A percentile compares a stretch with the other conserved stretches of the same genome.
These are phyloP conservation scores for Cryphonectria japonica DNA, from an alignment of 2,329 filamentous ascomycete species.

Conservation along the genomic window DNA sequence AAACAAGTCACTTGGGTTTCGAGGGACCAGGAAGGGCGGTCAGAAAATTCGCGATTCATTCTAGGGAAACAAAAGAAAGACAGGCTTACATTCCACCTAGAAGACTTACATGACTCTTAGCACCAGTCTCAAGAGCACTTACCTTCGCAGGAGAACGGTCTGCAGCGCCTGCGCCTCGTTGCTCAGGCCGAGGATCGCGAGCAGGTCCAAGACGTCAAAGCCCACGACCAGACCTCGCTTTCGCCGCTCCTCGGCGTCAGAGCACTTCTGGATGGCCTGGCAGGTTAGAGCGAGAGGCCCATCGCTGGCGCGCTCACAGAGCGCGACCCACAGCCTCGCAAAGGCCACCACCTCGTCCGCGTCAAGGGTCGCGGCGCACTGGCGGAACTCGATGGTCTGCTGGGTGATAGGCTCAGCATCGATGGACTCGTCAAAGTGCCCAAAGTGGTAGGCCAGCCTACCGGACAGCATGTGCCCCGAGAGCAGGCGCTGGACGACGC, in stretches of 20 bases:
- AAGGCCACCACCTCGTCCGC: constrained; percentile 9
- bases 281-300: neutral
- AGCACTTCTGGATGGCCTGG: neutral
- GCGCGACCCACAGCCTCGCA: neutral
- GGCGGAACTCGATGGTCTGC: constrained; percentile 10
- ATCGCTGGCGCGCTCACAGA: neutral
- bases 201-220: constrained; percentile 9
- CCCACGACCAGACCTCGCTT: neutral
- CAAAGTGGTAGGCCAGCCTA: constrained; percentile 8
- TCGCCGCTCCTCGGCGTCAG: neutral
- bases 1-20: neutral
- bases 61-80: neutral
- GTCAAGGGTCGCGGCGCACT: neutral
- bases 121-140: neutral
- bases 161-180: constrained; percentile 4
- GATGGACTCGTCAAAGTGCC: neutral
- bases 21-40: neutral
- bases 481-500: neutral
- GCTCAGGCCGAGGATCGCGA: neutral
- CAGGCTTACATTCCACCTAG: neutral
- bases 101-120: neutral
- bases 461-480: neutral
- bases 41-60: neutral
- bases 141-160: neutral
- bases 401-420: too few species aligned